A percentile compares a stretch with the other conserved stretches of the same genome.
phyloP scores from a whole-genome alignment of 1,284 basidiomycete species.

The Sporisorium sorghi region DNA sequence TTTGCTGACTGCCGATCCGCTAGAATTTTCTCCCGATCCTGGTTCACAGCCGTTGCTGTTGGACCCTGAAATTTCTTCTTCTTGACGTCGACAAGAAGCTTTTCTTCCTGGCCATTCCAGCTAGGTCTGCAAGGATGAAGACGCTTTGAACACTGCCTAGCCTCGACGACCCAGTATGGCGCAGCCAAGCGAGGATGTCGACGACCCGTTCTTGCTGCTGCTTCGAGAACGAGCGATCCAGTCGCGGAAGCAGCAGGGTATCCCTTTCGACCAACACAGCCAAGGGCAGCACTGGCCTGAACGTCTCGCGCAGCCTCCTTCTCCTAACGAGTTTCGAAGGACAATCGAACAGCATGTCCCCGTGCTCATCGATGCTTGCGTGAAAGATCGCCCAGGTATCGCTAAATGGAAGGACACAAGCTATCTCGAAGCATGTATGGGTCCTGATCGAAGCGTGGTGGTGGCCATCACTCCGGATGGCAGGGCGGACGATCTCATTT shows the following conservation, averaged over 20 bases:
- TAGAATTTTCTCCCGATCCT: slow-evolving; percentile 1
- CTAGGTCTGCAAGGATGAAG: background rate
- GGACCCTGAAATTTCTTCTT: background rate
- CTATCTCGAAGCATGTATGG: slow-evolving; percentile 52
- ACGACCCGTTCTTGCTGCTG: slow-evolving; percentile 39
- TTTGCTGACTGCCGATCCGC: too few relatives aligned
- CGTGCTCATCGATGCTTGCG: slow-evolving; percentile 40
- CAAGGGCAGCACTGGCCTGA: slow-evolving; percentile 16
- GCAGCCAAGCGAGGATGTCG: slow-evolving; percentile 1
- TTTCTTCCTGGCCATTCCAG: background rate
- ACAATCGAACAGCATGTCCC: slow-evolving; percentile 46
- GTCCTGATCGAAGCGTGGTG: slow-evolving; percentile 27
- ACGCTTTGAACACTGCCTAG: background rate
- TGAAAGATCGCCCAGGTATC: slow-evolving; percentile 24
- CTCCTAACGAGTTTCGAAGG: slow-evolving; percentile 12
- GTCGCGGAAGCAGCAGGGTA: slow-evolving; percentile 19
- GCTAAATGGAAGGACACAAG: slow-evolving; percentile 49
- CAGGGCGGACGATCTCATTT: slow-evolving; percentile 57
- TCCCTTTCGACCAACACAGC: slow-evolving; percentile 15
- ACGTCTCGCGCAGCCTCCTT: slow-evolving; percentile 21
- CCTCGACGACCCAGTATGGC: background rate
- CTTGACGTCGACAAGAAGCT: slow-evolving; percentile 1
- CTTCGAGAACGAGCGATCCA: slow-evolving; percentile 31
- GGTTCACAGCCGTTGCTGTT: background rate
- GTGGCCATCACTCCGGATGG: slow-evolving; percentile 63